Percentiles rank a stretch among this genome's conserved stretches.
These are phyloP conservation scores for Cymbidium sinense DNA, from an alignment of 106 monocot species.

Conservation along the genomic window DNA sequence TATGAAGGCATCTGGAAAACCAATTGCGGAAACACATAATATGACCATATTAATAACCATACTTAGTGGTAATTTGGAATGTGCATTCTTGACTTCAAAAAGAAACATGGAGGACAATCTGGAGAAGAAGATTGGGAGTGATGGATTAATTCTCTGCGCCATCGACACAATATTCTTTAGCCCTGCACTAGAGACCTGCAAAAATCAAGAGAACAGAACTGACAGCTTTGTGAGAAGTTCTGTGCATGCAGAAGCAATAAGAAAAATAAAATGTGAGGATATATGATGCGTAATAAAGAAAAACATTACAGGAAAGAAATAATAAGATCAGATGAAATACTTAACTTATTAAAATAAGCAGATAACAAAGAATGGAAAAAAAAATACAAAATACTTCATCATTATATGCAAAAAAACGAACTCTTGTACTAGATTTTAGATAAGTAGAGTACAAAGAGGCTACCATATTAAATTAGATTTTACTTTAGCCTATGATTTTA, in stretches of 20 bases:
- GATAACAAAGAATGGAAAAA: background rate
- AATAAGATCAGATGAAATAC: background rate
- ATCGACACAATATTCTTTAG: conserved; percentile 32
- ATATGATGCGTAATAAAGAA: no score
- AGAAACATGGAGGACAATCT: conserved; percentile 56
- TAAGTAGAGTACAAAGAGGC: background rate
- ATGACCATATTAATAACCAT: conserved; percentile 34
- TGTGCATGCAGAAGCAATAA: background rate
- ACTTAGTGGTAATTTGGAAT: conserved; percentile 36
- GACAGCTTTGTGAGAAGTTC: background rate
- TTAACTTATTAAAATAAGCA: background rate
- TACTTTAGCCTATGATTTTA: no score
- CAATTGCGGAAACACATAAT: conserved; percentile 84
- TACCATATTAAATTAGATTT: no score
- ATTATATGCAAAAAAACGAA: background rate
- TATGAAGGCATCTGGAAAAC: conserved; percentile 67
- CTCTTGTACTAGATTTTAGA: background rate
- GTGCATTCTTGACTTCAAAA: conserved; percentile 44
- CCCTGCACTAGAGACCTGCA: conserved; percentile 48
- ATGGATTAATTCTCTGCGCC: conserved; percentile 20
- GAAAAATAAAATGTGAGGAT: no score
- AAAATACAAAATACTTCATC: background rate
- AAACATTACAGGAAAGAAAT: no score
- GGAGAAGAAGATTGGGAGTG: conserved; percentile 45
- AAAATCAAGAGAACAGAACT: background rate